phyloP scores from a whole-genome alignment of 164 flowering plant genomes.

The Sextonia rubra region DNA sequence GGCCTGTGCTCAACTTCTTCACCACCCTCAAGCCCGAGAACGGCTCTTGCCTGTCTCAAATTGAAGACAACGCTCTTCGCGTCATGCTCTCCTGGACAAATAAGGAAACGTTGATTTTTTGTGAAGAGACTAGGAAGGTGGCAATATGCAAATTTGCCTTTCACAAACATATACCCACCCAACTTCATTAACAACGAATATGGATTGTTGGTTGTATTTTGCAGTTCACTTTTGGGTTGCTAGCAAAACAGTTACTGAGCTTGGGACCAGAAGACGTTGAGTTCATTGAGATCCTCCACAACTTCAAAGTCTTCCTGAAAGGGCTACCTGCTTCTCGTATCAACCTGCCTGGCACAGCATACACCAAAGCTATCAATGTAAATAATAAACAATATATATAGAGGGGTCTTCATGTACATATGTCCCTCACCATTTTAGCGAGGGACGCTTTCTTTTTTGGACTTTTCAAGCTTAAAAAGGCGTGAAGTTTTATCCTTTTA shows the following conservation, averaged over 20 bases:
- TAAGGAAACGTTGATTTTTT: constrained; percentile 5
- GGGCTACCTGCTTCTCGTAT: constrained; percentile 9
- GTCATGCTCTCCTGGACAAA: constrained; percentile 8
- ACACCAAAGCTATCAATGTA: constrained; percentile 1
- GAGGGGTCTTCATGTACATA: too few species aligned
- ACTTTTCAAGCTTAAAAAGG: too few species aligned
- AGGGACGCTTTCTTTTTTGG: too few species aligned
- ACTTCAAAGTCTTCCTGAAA: constrained; percentile 12
- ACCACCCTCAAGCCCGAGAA: constrained; percentile 4
- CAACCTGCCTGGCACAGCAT: constrained; percentile 7
- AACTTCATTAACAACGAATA: too few species aligned
- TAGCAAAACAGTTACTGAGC: constrained; percentile 14
- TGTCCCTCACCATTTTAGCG: too few species aligned
- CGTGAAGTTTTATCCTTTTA: too few species aligned
- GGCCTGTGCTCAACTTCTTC: constrained; percentile 6
- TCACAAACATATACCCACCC: too few species aligned
- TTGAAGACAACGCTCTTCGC: neutral
- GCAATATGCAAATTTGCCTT: too few species aligned
- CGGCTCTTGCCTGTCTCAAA: constrained; percentile 1
- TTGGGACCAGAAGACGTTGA: constrained; percentile 11
- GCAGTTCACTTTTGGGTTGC: constrained; percentile 14
- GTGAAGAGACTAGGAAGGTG: constrained; percentile 7
- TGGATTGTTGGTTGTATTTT: too few species aligned
- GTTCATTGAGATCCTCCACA: constrained; percentile 2
- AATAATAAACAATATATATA: neutral